Conservation (phyloP, 306 rosid species). For the Quercus suber region DNA sequence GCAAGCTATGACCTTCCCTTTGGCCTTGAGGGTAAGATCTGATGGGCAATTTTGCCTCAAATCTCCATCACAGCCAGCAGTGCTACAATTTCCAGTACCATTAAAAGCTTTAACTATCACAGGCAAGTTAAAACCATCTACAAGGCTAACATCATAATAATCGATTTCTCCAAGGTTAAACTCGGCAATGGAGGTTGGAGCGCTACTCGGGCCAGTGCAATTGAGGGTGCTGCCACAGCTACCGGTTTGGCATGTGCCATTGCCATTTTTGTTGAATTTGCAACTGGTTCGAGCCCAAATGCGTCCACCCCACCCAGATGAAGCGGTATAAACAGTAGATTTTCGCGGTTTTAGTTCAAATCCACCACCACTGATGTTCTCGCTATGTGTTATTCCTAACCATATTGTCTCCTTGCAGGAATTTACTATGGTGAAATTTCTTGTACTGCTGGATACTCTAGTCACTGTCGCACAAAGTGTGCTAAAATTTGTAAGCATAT, state of each 20-base stretch:
- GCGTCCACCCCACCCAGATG: slow-evolving; percentile 49
- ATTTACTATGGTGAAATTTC: slow-evolving; percentile 48
- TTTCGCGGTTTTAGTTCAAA: slow-evolving; percentile 42
- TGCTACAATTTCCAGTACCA: slow-evolving; percentile 57
- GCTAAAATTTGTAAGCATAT: background rate
- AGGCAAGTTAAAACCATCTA: slow-evolving; percentile 69
- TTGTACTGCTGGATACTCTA: slow-evolving; percentile 25
- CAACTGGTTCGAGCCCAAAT: slow-evolving; percentile 69
- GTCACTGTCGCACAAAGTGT: slow-evolving; percentile 25
- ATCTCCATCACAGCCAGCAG: slow-evolving; percentile 55
- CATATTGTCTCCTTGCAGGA: slow-evolving; percentile 60
- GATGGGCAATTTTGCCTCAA: slow-evolving; percentile 53
- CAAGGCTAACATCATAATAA: slow-evolving; percentile 63
- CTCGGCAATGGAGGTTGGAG: slow-evolving; percentile 54
- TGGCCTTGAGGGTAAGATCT: slow-evolving; percentile 33
- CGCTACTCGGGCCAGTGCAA: slow-evolving; percentile 45
- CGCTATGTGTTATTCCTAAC: slow-evolving; percentile 52
- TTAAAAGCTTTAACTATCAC: slow-evolving; percentile 42
- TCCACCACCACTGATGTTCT: slow-evolving; percentile 47
- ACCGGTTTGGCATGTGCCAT: slow-evolving; percentile 59
- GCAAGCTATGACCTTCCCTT: slow-evolving; percentile 44
- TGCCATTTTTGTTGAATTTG: slow-evolving; percentile 48
- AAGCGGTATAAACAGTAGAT: slow-evolving; percentile 39
- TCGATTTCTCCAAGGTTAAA: slow-evolving; percentile 46
- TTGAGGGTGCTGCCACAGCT: slow-evolving; percentile 45